Evolutionary conservation across 495 filamentous ascomycete species (phyloP).

Genomic region (Aspergillus indologenus): DNA sequence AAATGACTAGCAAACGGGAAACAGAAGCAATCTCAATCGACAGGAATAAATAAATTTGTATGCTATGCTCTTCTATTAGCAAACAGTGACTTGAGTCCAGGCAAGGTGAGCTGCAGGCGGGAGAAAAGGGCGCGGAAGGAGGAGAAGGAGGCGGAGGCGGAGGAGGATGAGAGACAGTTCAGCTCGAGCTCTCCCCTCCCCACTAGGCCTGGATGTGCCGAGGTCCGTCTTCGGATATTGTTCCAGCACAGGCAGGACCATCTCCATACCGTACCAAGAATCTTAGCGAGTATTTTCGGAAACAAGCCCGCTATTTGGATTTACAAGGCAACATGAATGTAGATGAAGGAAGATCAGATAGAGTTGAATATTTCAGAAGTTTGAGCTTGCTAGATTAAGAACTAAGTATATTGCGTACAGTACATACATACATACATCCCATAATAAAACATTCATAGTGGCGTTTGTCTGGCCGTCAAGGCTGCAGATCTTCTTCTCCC

Average conservation of each 20-base stretch:
- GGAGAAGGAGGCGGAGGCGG: background rate
- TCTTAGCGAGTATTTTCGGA: too few relatives aligned
- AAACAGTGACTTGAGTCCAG: background rate
- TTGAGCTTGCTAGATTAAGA: background rate
- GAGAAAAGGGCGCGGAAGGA: background rate
- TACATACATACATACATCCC: constrained; percentile 3
- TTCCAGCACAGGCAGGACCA: background rate
- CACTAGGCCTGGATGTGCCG: constrained; percentile 19
- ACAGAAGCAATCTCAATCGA: background rate
- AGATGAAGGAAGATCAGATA: too few relatives aligned
- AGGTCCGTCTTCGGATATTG: constrained; percentile 18
- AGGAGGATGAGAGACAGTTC: too few relatives aligned
- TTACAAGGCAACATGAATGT: too few relatives aligned
- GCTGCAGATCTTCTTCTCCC: background rate
- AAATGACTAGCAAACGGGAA: background rate
- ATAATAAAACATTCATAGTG: background rate
- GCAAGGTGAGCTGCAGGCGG: background rate
- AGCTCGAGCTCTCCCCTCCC: constrained; percentile 18
- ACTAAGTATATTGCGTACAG: background rate
- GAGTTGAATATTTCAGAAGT: background rate
- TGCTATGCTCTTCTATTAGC: background rate
- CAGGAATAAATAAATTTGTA: background rate
- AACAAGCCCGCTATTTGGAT: too few relatives aligned
- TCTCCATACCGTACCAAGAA: too few relatives aligned
- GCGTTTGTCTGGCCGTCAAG: background rate